A percentile compares a stretch with the other conserved stretches of the same genome.
Conservation (phyloP, 176 grass and related monocot species). For the Tillandsia fasciculata region DNA sequence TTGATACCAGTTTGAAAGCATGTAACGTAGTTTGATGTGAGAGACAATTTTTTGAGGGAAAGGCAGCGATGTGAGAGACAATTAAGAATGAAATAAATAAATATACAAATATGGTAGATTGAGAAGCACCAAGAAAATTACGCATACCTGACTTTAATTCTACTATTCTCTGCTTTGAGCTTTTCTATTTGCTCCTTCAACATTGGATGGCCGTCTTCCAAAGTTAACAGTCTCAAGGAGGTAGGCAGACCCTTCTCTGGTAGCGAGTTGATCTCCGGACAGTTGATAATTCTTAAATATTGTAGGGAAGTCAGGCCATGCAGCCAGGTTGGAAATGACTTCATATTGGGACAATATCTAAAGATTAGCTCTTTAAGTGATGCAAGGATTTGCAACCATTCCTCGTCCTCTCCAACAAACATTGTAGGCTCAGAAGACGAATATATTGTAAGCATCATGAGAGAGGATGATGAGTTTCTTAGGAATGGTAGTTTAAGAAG, state of each 20-base stretch:
- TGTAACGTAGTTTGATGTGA: too few relatives aligned
- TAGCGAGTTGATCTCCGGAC: slow-evolving; percentile 34
- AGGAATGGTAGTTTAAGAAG: slow-evolving; percentile 14
- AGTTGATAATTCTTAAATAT: slow-evolving; percentile 6
- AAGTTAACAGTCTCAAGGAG: slow-evolving; percentile 12
- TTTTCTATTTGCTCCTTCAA: slow-evolving; percentile 21
- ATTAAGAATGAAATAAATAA: too few relatives aligned
- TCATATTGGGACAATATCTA: neutral
- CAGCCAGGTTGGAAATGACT: neutral
- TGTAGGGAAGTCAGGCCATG: slow-evolving; percentile 20
- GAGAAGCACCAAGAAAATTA: too few relatives aligned
- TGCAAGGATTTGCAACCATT: neutral
- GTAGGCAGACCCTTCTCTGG: slow-evolving; percentile 24
- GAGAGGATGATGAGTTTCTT: neutral
- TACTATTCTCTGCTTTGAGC: neutral
- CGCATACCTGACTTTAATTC: too few relatives aligned
- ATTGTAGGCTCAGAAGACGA: neutral
- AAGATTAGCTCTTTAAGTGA: neutral
- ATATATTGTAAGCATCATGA: neutral
- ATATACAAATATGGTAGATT: too few relatives aligned
- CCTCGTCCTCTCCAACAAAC: neutral
- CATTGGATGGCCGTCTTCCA: slow-evolving; percentile 25
- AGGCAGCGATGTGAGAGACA: too few relatives aligned
- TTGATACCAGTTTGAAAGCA: too few relatives aligned
- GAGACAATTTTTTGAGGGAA: too few relatives aligned